These are phyloP conservation scores for Sporobolomyces roseus DNA, from an alignment of 768 basidiomycete genomes.

Conservation along the genomic window DNA sequence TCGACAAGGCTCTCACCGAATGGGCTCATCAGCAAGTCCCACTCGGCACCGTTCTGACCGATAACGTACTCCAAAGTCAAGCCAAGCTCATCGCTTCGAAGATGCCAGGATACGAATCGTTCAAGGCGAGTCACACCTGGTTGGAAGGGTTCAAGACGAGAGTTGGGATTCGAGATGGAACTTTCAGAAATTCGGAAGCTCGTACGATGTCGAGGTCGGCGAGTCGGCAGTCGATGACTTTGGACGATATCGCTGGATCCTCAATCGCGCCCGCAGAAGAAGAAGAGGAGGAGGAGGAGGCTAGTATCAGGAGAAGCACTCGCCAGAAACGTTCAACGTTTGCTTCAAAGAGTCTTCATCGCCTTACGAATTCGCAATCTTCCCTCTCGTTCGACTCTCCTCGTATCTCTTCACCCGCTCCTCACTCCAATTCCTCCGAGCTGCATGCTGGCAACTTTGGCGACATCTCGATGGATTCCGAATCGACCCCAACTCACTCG, in stretches of 20 bases:
- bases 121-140: constrained; percentile 91
- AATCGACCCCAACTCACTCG: constrained; percentile 36
- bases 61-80: constrained; percentile 62
- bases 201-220: neutral
- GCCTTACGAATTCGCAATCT: constrained; percentile 28
- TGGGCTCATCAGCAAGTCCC: constrained; percentile 34
- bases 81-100: constrained; percentile 64
- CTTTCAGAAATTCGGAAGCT: constrained; percentile 11
- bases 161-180: constrained; percentile 56
- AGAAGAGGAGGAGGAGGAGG: constrained; percentile 3
- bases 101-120: constrained; percentile 58
- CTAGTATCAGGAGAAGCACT: constrained; percentile 8
- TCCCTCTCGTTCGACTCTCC: constrained; percentile 20
- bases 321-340: neutral
- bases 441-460: constrained; percentile 7
- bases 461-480: constrained; percentile 32
- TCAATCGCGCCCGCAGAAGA: neutral
- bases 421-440: neutral
- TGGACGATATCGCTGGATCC: constrained; percentile 27
- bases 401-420: neutral
- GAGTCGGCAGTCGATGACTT: constrained; percentile 8
- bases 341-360: constrained; percentile 28
- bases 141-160: constrained; percentile 86
- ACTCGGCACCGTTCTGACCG: constrained; percentile 56
- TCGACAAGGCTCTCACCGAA: constrained; percentile 54